A percentile compares a stretch with the other conserved stretches of the same genome.
Conservation (phyloP, 73 alveolate species). For the Uronychia setigera region DNA sequence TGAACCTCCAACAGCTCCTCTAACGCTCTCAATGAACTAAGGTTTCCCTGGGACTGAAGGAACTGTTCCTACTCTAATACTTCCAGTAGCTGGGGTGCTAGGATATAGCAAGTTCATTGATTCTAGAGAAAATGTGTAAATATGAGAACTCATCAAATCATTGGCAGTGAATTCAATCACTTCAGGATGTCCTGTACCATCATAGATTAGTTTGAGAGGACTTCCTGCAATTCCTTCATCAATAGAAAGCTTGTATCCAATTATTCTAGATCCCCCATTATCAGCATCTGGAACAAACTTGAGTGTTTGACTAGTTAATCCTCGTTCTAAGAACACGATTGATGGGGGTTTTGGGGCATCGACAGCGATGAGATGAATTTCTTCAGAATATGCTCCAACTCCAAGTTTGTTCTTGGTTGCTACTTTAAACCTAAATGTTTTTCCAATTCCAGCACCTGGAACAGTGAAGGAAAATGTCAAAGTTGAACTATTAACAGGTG, state of each 20-base stretch:
- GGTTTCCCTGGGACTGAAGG: constrained; percentile 53
- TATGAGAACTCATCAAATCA: constrained; percentile 22
- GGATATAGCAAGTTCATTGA: constrained; percentile 38
- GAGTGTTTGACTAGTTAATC: constrained; percentile 15
- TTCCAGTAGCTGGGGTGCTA: constrained; percentile 11
- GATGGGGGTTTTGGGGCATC: constrained; percentile 69
- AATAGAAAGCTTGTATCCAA: constrained; percentile 45
- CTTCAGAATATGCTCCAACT: constrained; percentile 50
- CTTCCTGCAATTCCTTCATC: constrained; percentile 67
- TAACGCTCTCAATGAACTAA: background rate
- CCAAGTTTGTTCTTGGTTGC: constrained; percentile 73
- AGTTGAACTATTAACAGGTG: constrained; percentile 1
- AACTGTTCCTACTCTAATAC: constrained; percentile 38
- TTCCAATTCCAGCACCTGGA: constrained; percentile 48
- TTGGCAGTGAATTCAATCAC: constrained; percentile 21
- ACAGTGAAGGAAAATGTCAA: constrained; percentile 22
- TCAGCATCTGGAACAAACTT: constrained; percentile 42
- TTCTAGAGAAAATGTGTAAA: constrained; percentile 39
- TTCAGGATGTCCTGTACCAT: constrained; percentile 60
- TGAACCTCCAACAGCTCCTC: background rate
- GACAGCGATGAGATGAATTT: constrained; percentile 58
- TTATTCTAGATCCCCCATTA: constrained; percentile 58
- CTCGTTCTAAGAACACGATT: constrained; percentile 26
- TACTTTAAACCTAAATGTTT: constrained; percentile 66
- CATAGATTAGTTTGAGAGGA: constrained; percentile 32